These are phyloP conservation scores for Solanum chacoense DNA, from an alignment of 305 asterid genomes.

Conservation along the genomic window DNA sequence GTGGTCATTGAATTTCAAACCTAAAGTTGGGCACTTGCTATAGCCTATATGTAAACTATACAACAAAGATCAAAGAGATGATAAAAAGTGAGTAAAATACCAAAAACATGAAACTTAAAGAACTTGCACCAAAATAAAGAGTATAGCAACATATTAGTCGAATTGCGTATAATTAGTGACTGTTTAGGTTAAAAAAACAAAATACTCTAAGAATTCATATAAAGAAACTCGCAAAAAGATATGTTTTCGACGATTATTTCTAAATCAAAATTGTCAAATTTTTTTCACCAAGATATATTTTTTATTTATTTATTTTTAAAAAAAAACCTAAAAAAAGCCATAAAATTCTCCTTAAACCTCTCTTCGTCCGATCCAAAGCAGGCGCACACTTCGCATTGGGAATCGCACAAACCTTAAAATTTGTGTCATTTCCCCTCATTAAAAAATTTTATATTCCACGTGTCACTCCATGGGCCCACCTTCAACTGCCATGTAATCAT, in stretches of 20 bases:
- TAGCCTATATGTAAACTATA: neutral
- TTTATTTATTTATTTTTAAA: accelerated
- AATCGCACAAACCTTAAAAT: slow-evolving; percentile 31
- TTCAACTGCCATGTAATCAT: slow-evolving; percentile 33
- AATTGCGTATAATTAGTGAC: neutral
- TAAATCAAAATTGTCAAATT: neutral
- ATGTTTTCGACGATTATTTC: neutral
- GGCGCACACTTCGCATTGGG: slow-evolving; percentile 24
- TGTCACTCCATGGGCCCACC: slow-evolving; percentile 25
- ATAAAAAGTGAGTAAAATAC: neutral
- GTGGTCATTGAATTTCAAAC: neutral
- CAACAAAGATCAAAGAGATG: neutral
- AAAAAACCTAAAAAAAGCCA: neutral
- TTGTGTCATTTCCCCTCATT: slow-evolving; percentile 1
- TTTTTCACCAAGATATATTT: neutral
- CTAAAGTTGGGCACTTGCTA: neutral
- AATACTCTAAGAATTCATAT: neutral
- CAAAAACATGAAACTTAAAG: neutral
- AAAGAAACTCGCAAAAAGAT: accelerated
- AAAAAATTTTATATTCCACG: slow-evolving; percentile 20
- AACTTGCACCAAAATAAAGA: neutral
- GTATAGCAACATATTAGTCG: too few species aligned
- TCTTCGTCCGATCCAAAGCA: neutral
- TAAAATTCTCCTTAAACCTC: neutral
- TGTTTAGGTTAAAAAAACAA: accelerated